Conservation (phyloP, 2,329 filamentous ascomycete species). For the Neofusicoccum kwambonambiense region DNA sequence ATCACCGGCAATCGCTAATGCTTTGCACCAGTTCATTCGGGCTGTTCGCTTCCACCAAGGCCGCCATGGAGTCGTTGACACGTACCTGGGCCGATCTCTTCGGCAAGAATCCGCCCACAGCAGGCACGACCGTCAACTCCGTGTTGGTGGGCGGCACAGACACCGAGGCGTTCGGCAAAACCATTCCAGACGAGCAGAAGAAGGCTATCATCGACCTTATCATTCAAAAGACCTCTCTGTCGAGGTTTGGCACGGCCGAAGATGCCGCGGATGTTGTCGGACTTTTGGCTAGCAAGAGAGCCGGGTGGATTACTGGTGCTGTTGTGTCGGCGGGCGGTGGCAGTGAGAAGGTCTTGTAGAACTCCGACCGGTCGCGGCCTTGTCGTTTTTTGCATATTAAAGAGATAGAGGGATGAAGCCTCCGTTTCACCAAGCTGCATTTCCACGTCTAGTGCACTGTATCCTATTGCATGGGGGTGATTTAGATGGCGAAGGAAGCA, state of each 20-base stretch:
- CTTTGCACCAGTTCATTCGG: background rate
- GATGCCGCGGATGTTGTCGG: constrained; percentile 70
- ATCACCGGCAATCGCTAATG: constrained; percentile 16
- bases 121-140: constrained; percentile 31
- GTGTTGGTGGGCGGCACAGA: constrained; percentile 31
- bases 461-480: no score
- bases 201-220: background rate
- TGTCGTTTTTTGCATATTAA: no score
- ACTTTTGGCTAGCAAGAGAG: constrained; percentile 35
- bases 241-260: constrained; percentile 28
- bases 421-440: no score
- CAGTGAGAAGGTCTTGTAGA: constrained; percentile 25
- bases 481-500: no score
- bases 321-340: constrained; percentile 37
- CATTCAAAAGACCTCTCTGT: constrained; percentile 23
- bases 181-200: background rate
- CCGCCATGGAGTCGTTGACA: constrained; percentile 26
- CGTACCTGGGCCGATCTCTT: constrained; percentile 28
- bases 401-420: no score
- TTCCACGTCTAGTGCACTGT: no score
- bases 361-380: no score
- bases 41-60: constrained; percentile 22
- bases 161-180: constrained; percentile 23
- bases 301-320: constrained; percentile 37
- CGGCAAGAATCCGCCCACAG: constrained; percentile 15